These are phyloP conservation scores for Neofusicoccum sp. DNA, from an alignment of 2,329 filamentous ascomycete genomes.

Conservation along the genomic window DNA sequence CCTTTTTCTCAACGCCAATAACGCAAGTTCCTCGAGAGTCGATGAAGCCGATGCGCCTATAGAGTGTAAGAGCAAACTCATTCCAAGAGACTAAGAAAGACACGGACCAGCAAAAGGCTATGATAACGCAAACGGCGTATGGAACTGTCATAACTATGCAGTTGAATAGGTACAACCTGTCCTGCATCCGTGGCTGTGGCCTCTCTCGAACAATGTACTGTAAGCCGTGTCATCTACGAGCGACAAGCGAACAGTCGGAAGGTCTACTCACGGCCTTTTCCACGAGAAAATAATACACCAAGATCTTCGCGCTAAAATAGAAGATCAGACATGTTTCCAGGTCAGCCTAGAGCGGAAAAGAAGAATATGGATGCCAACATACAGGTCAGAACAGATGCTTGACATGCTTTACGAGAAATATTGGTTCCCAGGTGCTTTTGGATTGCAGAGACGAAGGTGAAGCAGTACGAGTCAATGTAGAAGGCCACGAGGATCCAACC, in stretches of 20 bases:
- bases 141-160: slow-evolving; percentile 2
- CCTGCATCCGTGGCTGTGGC: not conserved
- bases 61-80: not conserved
- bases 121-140: not conserved
- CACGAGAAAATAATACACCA: slow-evolving; percentile 9
- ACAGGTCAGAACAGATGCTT: slow-evolving; percentile 60
- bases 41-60: slow-evolving; percentile 57
- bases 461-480: slow-evolving; percentile 60
- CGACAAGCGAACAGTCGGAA: too few relatives aligned
- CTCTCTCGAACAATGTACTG: not conserved
- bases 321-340: not conserved
- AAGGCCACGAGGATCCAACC: slow-evolving; percentile 54
- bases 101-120: not conserved
- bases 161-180: slow-evolving; percentile 8
- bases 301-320: slow-evolving; percentile 5
- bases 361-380: not conserved
- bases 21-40: slow-evolving; percentile 52
- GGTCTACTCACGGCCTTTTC: slow-evolving; percentile 7
- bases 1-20: slow-evolving; percentile 59
- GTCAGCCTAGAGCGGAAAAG: not conserved
- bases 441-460: slow-evolving; percentile 58
- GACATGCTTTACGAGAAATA: slow-evolving; percentile 50
- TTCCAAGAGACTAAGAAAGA: too few relatives aligned
- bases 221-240: not conserved
- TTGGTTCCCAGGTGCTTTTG: slow-evolving; percentile 59